A percentile compares a stretch with the other conserved stretches of the same genome.
Conservation (phyloP, 2,329 filamentous ascomycete species). For the Westerdykella aurantiaca region DNA sequence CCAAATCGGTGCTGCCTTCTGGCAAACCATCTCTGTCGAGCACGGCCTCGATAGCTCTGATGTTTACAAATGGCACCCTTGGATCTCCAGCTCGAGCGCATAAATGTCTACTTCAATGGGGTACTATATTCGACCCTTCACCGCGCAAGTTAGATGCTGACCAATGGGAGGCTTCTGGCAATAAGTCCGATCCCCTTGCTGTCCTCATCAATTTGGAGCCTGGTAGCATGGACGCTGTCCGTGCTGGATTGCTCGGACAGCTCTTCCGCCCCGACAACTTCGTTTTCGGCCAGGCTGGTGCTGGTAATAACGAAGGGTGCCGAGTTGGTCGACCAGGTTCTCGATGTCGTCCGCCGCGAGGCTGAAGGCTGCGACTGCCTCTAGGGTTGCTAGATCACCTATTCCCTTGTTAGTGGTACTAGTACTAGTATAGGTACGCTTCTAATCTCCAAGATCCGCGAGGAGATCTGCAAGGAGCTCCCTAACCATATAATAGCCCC, state of each 20-base stretch:
- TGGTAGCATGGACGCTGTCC: constrained; percentile 99
- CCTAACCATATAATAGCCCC: no score
- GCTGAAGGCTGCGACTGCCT: constrained; percentile 99
- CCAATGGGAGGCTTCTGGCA: constrained; percentile 68
- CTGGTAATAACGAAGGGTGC: constrained; percentile 99
- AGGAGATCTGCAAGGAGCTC: constrained; percentile 99
- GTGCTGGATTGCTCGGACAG: constrained; percentile 94
- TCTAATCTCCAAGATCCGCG: constrained; percentile 99
- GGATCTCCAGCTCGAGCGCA: constrained; percentile 98
- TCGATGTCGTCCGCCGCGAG: constrained; percentile 97
- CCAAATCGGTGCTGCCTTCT: no score
- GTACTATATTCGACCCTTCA: constrained; percentile 40
- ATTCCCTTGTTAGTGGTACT: constrained; percentile 99
- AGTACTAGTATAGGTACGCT: constrained; percentile 99
- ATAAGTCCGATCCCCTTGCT: constrained; percentile 99
- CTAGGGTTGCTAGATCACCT: constrained; percentile 99
- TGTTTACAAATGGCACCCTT: constrained; percentile 98
- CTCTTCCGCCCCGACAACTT: constrained; percentile 99
- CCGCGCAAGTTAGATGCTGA: constrained; percentile 16
- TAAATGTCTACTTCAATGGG: constrained; percentile 99
- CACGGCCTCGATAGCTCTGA: constrained; percentile 97
- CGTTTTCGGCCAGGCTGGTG: constrained; percentile 98
- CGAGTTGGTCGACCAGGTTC: constrained; percentile 95
- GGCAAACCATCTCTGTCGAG: no score
- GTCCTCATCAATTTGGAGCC: constrained; percentile 99